Evolutionary conservation across 2,329 filamentous ascomycete genomes (phyloP), one percentile per base, ranked within the genome.

Genomic region (Dactylellina haptotyla): DNA sequence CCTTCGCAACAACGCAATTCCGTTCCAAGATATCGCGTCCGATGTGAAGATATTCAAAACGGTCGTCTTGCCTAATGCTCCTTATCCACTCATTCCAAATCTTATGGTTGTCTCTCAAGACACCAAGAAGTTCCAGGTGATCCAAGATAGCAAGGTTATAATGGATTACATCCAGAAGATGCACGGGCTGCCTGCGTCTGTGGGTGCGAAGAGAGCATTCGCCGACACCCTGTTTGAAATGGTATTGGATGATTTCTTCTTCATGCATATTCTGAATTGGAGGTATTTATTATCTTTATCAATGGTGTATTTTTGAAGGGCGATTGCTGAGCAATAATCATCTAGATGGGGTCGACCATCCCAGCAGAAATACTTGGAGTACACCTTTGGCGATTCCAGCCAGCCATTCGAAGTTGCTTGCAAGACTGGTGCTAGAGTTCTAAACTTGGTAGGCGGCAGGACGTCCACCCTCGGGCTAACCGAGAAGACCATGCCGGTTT

Each of bases 171-270:
- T 73, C 16, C 45, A 57, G 25, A 51, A 56, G 26, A 66, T 26
- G 9, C 69, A 73, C 37, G 56, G 48, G 3, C 9, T 73, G 18
- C 53, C 61, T 3, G 20, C 28, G 3, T 26, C 53, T 10, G 34
- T 39, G 5, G 69, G 61, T 2, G 62, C 14, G 39, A 73, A 66
- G 23, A 32, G 69, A 34, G 48, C 28, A 3, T 73, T 73, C 20
- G 69, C 56, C 5, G 54, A 66, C n/a, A 62, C 64, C 48, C 20
- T 73, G 9, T 50, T 73, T 28, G 69, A 73, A 25, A 66, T 73
- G 61, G 16, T 73, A 1, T 28, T 66, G 3, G 69, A 73, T 32
- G 69, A 73, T 43, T 73, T 66, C 32, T 45, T 73, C 32, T 66
- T 56, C 26, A 23, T 73, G 16, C 61, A 65, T 25, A 39, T 66